These are phyloP conservation scores for Cladophialophora psammophila DNA, from an alignment of 2,329 filamentous ascomycete species.

Conservation along the genomic window DNA sequence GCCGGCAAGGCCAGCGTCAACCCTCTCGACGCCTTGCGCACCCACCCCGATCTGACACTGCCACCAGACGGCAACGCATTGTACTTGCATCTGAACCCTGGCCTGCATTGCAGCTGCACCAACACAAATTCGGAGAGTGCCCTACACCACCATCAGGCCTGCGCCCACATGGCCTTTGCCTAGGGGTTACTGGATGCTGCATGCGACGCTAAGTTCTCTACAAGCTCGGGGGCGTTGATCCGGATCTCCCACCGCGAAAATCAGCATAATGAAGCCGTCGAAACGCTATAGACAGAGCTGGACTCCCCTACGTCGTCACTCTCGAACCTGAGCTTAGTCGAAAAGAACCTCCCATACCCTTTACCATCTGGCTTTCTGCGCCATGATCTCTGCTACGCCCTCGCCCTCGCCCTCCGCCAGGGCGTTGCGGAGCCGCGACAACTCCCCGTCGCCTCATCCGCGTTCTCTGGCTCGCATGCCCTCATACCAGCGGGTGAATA, in stretches of 20 bases:
- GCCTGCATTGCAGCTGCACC: conserved; percentile 33
- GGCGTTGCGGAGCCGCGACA: conserved; percentile 32
- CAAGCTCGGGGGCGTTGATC: conserved; percentile 17
- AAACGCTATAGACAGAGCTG: conserved; percentile 37
- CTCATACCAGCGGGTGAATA: conserved; percentile 37
- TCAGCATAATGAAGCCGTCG: conserved; percentile 36
- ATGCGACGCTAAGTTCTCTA: conserved; percentile 8
- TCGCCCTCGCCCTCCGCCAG: conserved; percentile 30
- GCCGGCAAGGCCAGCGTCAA: conserved; percentile 29
- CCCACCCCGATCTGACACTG: conserved; percentile 14
- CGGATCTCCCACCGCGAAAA: conserved; percentile 14
- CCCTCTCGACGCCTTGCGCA: conserved; percentile 21
- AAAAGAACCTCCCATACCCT: not conserved
- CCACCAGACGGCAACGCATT: conserved; percentile 22
- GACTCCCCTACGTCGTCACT: conserved; percentile 33
- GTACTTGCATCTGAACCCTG: conserved; percentile 27
- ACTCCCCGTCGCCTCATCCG: conserved; percentile 31
- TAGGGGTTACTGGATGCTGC: conserved; percentile 22
- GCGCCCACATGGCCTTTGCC: conserved; percentile 27
- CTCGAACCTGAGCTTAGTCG: conserved; percentile 17
- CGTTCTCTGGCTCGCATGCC: conserved; percentile 34
- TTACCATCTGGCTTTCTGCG: not conserved
- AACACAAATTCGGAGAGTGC: conserved; percentile 26
- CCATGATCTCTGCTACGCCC: conserved; percentile 30
- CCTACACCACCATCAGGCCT: conserved; percentile 30